Evolutionary conservation across 768 basidiomycete genomes (phyloP), one percentile per base, ranked within the genome.

Genomic region (Lactifluus echinatus): DNA sequence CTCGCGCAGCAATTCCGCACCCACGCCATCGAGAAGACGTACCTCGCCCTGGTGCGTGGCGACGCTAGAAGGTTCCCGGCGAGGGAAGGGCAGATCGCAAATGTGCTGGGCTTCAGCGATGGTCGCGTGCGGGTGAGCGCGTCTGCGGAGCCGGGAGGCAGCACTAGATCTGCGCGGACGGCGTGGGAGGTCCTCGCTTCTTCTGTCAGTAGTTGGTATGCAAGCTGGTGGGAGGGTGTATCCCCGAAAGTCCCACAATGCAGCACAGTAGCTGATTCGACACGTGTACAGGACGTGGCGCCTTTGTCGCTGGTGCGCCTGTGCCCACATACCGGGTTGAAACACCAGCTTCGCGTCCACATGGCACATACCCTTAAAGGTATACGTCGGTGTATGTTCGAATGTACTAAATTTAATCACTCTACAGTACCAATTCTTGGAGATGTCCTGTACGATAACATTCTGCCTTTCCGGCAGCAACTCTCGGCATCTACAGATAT

Each of bases 341-440:
- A 63, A 45, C 62, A 63, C 40, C 62, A 63, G 46, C 56, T 63
- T 6, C 62, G 62, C 17, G 60, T 63, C 12, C 62, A 63, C 23
- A 40, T 57, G 45, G 60, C 62, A 8, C 55, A 39, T 15, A n/a
- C 3, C 21, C 42, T 63, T 1, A 26, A 44, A 15, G 56, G 62
- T 57, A 46, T 28, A 31, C 31, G 31, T 31, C 10, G 5, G 62
- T 55, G 3, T 17, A n/a, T 28, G 23, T 43, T 26, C n/a, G 15
- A 26, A 52, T 26, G 26, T 26, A 14, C 21, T 11, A n/a, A n/a
- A n/a, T 24, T 24, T 21, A 17, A 29, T 8, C 31, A 46, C 37
- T 23, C n/a, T 24, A 24, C 40, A 63, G 62, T 46, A 34, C 62
- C 60, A 8, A 52, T 63, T 40, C 56, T 63, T 40, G 62, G 62